phyloP scores from a whole-genome alignment of 2,329 filamentous ascomycete species.

The Penicillium sp. region DNA sequence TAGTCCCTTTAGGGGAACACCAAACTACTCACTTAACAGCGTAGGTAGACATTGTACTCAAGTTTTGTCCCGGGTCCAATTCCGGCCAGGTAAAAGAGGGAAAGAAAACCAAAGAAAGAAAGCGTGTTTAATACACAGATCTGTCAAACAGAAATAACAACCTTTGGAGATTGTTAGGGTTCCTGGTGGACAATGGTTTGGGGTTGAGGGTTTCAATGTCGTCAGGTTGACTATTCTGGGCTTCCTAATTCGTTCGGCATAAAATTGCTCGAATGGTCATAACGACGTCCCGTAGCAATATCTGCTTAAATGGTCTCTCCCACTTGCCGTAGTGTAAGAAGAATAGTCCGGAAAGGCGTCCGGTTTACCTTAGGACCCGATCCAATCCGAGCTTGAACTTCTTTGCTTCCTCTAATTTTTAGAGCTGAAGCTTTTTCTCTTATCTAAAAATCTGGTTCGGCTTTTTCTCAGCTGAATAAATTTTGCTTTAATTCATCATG shows the following conservation, averaged over 20 bases:
- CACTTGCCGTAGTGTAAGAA: constrained; percentile 16
- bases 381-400: constrained; percentile 12
- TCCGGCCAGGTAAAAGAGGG: constrained; percentile 1
- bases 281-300: constrained; percentile 16
- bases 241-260: constrained; percentile 22
- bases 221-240: constrained; percentile 25
- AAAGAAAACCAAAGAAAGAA: not conserved
- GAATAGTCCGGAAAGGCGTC: constrained; percentile 7
- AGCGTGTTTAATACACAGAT: not conserved
- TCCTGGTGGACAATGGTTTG: constrained; percentile 8
- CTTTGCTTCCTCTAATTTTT: not conserved
- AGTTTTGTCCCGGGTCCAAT: constrained; percentile 5
- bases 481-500: constrained; percentile 27
- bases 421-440: constrained; percentile 2
- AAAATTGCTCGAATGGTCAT: constrained; percentile 26
- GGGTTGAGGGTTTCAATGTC: constrained; percentile 5
- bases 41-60: constrained; percentile 33
- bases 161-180: constrained; percentile 1
- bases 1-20: constrained; percentile 5
- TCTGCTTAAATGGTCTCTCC: constrained; percentile 23
- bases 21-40: constrained; percentile 37
- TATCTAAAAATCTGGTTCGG: not conserved
- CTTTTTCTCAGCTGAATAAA: constrained; percentile 1
- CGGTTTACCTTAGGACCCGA: constrained; percentile 8
- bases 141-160: not conserved